Conservation (phyloP, 495 filamentous ascomycete genomes). For the Copromyces sp. region DNA sequence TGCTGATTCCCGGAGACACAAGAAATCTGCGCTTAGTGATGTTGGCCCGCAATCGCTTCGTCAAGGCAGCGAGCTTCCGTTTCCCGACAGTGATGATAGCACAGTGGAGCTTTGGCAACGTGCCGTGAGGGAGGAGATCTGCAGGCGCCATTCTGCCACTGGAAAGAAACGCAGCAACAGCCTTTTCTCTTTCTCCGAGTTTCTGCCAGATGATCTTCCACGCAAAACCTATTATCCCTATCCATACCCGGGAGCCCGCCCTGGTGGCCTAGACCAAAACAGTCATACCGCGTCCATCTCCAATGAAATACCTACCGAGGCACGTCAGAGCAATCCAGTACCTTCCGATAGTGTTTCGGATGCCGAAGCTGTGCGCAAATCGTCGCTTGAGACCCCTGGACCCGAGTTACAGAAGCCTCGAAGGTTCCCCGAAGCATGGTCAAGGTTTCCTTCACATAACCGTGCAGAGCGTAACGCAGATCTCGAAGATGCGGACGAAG, state of each 20-base stretch:
- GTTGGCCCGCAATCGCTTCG: not conserved
- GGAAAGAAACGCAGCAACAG: conserved; percentile 4
- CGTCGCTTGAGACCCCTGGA: not conserved
- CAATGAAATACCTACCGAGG: not conserved
- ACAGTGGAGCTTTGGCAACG: conserved; percentile 13
- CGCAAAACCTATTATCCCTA: not conserved
- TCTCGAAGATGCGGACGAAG: conserved; percentile 15
- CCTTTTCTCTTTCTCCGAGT: not conserved
- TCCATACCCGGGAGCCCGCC: not conserved
- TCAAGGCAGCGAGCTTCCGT: not conserved
- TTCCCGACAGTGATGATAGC: conserved; percentile 9
- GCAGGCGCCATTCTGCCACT: conserved; percentile 6
- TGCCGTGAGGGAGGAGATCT: conserved; percentile 17
- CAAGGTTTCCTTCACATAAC: conserved; percentile 29
- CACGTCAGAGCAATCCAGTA: not conserved
- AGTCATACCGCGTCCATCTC: not conserved
- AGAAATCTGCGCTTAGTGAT: not conserved
- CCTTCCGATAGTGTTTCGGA: not conserved
- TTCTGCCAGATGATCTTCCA: not conserved
- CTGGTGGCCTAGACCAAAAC: not conserved
- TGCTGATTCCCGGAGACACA: not conserved
- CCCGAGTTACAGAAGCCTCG: not conserved
- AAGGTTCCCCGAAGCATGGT: conserved; percentile 22
- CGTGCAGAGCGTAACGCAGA: conserved; percentile 23
- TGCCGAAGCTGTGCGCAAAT: not conserved